A percentile compares a stretch with the other conserved stretches of the same genome.
phyloP scores from a whole-genome alignment of 1,284 basidiomycete genomes.

The Pascua guehoae region DNA sequence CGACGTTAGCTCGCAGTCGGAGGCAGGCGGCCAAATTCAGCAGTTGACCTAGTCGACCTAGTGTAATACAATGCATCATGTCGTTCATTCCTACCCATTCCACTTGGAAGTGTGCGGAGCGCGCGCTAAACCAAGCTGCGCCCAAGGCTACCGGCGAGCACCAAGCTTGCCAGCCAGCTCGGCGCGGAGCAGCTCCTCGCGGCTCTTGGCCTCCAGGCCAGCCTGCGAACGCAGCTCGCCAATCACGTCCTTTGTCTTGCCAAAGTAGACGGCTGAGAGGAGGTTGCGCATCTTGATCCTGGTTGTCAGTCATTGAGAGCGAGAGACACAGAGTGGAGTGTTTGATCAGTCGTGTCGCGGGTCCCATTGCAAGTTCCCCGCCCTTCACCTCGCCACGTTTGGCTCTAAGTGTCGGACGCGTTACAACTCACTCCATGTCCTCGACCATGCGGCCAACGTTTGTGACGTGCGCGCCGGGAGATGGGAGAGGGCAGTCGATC shows the following conservation, averaged over 20 bases:
- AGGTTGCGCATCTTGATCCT: conserved; percentile 91
- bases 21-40: too few relatives aligned
- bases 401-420: not conserved
- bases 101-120: too few relatives aligned
- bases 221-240: conserved; percentile 83
- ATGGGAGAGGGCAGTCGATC: conserved; percentile 75
- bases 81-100: too few relatives aligned
- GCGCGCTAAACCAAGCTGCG: too few relatives aligned
- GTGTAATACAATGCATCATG: too few relatives aligned
- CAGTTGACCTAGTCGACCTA: too few relatives aligned
- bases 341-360: too few relatives aligned
- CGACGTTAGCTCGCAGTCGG: too few relatives aligned
- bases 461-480: conserved; percentile 74
- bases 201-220: conserved; percentile 75
- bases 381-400: not conserved
- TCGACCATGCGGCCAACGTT: conserved; percentile 95
- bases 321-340: not conserved
- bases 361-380: too few relatives aligned
- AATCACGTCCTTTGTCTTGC: conserved; percentile 93
- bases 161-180: conserved; percentile 71
- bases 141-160: conserved; percentile 31
- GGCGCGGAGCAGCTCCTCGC: conserved; percentile 81
- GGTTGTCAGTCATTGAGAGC: conserved; percentile 6
- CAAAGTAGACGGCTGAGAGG: conserved; percentile 96
- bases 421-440: conserved; percentile 71